A percentile compares a stretch with the other conserved stretches of the same genome.
Evolutionary conservation across 768 basidiomycete genomes (phyloP).

Genomic region (Gautieria morchelliformis): DNA sequence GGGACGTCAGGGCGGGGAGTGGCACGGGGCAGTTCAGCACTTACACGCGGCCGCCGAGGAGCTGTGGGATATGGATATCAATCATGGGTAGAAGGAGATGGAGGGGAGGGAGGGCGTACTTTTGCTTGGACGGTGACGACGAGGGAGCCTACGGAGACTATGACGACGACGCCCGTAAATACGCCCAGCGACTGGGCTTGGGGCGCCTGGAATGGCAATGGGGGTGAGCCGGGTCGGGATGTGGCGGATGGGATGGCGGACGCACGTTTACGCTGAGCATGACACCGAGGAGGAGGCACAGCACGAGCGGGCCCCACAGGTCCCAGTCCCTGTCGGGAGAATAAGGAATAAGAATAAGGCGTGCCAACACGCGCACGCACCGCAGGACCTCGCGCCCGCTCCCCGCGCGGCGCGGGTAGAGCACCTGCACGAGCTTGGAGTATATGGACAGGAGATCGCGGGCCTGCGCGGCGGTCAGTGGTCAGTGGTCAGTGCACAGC

Average conservation of each 20-base stretch:
- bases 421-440: constrained; percentile 84
- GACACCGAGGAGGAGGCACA: constrained; percentile 70
- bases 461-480: constrained; percentile 38
- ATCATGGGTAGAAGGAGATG: background rate
- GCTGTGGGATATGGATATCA: constrained; percentile 26
- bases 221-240: too few species aligned
- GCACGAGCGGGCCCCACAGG: constrained; percentile 89
- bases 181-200: constrained; percentile 73
- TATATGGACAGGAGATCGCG: constrained; percentile 89
- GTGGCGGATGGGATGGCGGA: too few species aligned
- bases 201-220: constrained; percentile 70
- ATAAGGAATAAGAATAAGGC: too few species aligned
- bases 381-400: constrained; percentile 71
- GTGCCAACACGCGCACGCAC: too few species aligned
- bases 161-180: constrained; percentile 90
- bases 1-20: background rate
- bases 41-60: constrained; percentile 77
- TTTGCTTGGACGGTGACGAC: constrained; percentile 95
- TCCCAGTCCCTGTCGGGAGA: constrained; percentile 99
- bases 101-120: constrained; percentile 27
- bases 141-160: constrained; percentile 84
- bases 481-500: too few species aligned
- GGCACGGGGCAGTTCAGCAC: constrained; percentile 15
- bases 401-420: constrained; percentile 70
- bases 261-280: constrained; percentile 79